Percentiles rank a stretch among this genome's conserved stretches.
These are phyloP conservation scores for Neurospora sp. DNA, from an alignment of 495 filamentous ascomycete genomes.

Conservation along the genomic window DNA sequence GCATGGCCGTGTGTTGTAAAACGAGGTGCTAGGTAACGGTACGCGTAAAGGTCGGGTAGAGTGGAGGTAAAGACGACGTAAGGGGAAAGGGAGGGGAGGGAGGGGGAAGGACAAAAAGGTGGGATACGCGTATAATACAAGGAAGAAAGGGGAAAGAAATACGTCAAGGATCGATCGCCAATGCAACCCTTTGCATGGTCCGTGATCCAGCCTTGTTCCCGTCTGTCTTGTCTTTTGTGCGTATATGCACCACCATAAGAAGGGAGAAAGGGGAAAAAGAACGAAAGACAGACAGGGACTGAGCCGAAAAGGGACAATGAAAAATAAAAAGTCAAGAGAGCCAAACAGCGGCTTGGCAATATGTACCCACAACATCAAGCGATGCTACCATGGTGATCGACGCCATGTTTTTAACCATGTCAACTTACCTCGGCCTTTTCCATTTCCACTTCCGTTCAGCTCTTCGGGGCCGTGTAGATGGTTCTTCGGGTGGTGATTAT, in stretches of 20 bases:
- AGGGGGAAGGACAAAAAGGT: neutral
- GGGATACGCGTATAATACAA: neutral
- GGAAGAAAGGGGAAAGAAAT: neutral
- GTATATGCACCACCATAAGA: neutral
- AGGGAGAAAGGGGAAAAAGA: neutral
- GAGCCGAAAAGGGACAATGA: neutral
- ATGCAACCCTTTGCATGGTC: neutral
- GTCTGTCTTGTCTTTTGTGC: neutral
- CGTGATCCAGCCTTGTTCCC: neutral
- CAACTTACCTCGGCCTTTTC: neutral
- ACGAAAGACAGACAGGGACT: neutral
- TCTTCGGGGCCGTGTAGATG: neutral
- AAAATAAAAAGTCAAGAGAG: neutral
- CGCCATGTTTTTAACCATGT: neutral
- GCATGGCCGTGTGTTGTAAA: neutral
- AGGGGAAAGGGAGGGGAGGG: neutral
- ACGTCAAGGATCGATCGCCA: neutral
- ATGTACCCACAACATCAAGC: neutral
- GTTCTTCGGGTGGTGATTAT: too few species aligned
- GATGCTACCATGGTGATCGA: neutral
- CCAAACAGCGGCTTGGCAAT: neutral
- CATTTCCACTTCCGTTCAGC: neutral
- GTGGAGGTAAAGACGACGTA: conserved; percentile 1
- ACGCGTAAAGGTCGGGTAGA: neutral
- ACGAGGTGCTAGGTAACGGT: neutral